Evolutionary conservation across 805 yeast genomes (phyloP), one percentile per base, ranked within the genome.

Genomic region (Lachancea waltii): DNA sequence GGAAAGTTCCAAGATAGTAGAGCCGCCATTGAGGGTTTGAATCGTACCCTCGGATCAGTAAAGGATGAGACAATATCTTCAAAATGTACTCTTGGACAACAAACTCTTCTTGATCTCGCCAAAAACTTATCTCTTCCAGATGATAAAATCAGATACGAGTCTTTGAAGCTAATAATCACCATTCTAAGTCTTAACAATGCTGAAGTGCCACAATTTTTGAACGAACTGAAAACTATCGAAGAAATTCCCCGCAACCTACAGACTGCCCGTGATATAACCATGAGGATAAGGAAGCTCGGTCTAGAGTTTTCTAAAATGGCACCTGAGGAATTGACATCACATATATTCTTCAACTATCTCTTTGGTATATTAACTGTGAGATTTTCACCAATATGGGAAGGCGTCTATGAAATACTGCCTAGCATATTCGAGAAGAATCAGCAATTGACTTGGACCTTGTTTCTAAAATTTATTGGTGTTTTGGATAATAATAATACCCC

Each of bases 321-420:
- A 19, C 47, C 47, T 8, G 59, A 45, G 42, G 26, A 21, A 9
- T 39, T 47, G 21, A 36, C 48, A 2, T 52, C 43, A 33, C 43
- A 43, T 37, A 61, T 47, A 29, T 67, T 74, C 22, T 64, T 73
- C 26, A 68, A 66, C 16, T 77, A 70, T 49, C 38, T 77, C 26
- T 71, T 82, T 47, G 97, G 97, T 23, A 69, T 83, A 43, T 61
- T 89, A 30, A 68, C 85, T 3, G 78, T 79, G 23, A 73, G 75
- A 41, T 86, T 90, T 49, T 82, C 85, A 40, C 97, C 97, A 1
- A 70, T 82, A 10, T 87, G 95, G 95, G 72, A 75, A 14, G 86
- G 82, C 4, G 82, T 83, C 2, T 63, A 69, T 38, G 90, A 81
- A 43, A 70, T 73, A 3, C 52, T 85, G 4, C 74, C 79, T 1